Evolutionary conservation across 257 asterid species (phyloP).

Genomic region (Solanum peruvianum): DNA sequence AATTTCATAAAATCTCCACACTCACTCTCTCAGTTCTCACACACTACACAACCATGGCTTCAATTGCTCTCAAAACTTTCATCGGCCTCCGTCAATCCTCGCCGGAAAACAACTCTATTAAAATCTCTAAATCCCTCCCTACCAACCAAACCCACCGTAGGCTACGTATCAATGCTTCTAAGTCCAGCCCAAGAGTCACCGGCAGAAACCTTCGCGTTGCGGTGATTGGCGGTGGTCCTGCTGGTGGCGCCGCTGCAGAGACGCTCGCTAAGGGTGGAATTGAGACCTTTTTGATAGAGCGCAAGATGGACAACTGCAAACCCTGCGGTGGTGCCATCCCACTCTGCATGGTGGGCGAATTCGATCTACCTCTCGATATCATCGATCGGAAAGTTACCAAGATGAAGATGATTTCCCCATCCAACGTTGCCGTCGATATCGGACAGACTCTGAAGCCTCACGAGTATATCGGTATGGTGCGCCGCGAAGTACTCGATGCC

Average conservation of each 20-base stretch:
- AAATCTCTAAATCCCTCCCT: conserved; percentile 16
- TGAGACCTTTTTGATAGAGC: conserved; percentile 71
- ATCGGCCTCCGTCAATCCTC: conserved; percentile 73
- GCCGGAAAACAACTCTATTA: conserved; percentile 26
- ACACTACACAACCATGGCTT: conserved; percentile 30
- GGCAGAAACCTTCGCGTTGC: conserved; percentile 92
- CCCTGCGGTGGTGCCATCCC: conserved; percentile 98
- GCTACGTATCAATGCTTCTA: conserved; percentile 43
- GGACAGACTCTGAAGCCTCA: conserved; percentile 80
- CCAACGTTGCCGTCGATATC: conserved; percentile 84
- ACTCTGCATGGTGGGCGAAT: conserved; percentile 92
- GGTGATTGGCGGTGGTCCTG: conserved; percentile 88
- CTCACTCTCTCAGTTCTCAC: not conserved
- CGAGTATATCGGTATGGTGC: conserved; percentile 96
- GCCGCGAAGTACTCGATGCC: conserved; percentile 80
- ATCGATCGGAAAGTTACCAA: conserved; percentile 80
- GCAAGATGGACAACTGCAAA: conserved; percentile 86
- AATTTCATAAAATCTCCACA: conserved; percentile 5
- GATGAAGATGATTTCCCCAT: conserved; percentile 96
- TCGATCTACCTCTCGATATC: conserved; percentile 80
- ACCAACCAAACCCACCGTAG: conserved; percentile 11
- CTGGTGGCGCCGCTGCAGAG: conserved; percentile 89
- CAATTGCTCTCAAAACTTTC: conserved; percentile 74
- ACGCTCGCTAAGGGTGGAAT: conserved; percentile 76
- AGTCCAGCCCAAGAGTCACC: conserved; percentile 66